Evolutionary conservation across 805 yeast species (phyloP), one percentile per base, ranked within the genome.

Genomic region (Ogataea kodamae): DNA sequence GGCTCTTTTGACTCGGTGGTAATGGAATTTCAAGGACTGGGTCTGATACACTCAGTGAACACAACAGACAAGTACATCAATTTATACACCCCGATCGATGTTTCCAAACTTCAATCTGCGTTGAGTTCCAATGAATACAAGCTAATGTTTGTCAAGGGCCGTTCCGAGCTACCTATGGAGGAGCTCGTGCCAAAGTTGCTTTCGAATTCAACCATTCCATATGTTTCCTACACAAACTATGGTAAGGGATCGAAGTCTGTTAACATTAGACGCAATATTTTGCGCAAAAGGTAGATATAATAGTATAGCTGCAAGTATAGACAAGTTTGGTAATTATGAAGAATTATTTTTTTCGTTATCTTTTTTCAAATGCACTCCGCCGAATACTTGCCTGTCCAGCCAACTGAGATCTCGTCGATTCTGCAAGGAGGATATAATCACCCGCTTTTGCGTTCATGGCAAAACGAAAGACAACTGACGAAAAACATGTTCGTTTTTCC

Each of bases 401-500:
- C 73, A 20, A 75, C 89, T 1, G 66, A 70, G 22, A 74, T 86
- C 42, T 70, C 87, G 9, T 83, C 95, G 5, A 65, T 92, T 25
- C 68, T 92, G 25, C 90, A 92, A 42, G 96, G 97, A 40, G 97
- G 97, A 3, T 92, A 89, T 63, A 84, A 85, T 59, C 95, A 89
- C 52, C 94, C 96, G 1, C 68, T 90, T 27, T 54, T 86, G 13
- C 74, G 98, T 50, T 79, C 74, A 56, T 92, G 98, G 98, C 98
- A 92, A 60, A 74, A 72, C 46, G 90, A 81, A 55, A 74, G 88
- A 49, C 90, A 79, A 58, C 70, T 92, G 35, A 70, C 81, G 19
- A 92, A 92, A 61, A 80, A 74, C 57, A 84, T 86, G 94, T 81
- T 92, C 54, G 87, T 92, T 41, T 89, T 83, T 65, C 98, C 98